Base-by-base conservation (phyloP, 1,284 basidiomycete genomes). In the Sporisorium graminicola region DNA sequence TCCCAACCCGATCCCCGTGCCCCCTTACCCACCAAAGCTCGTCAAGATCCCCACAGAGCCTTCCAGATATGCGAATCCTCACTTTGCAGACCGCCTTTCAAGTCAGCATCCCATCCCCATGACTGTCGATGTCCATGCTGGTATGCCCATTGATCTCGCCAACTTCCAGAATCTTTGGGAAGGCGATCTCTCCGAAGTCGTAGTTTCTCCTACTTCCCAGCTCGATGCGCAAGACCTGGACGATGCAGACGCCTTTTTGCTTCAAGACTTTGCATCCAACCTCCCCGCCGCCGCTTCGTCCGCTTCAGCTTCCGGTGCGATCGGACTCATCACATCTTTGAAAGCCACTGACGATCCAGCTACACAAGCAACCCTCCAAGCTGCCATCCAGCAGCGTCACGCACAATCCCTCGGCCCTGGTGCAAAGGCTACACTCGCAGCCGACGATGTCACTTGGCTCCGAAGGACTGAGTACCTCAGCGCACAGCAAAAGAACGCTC, bases 1-100 rank as follows among this genome's bases (percentile, higher is more conserved):
- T 46, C 82, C 83, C 18, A 85, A 85, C 59, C 84, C 84, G 16
- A 77, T 85, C n/a, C 84, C 84, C 4, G 75, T 81, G n/a, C 78
- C 83, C 14, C 84, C 83, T 43, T 85, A 83, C 60, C 77, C 84
- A 14, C 82, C 84, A 35, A 85, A 84, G 62, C 79, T 85, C 35
- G 64, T 83, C 53, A 76, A 68, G 50, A 75, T 83, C 54, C 55
- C 68, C 12, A 71, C 81, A 44, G 73, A 77, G 18, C 74, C 78
- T 12, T 70, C 76, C 5, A 66, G 79, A 55, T 85, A 85, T 60
- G 73, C 75, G 43, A 73, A 84, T 44, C 81, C 82, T 12, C 74
- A 78, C 47, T 85, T 79, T 63, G 72, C 77, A 6, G 66, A 78
- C 42, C 78, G 84, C 20, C 76, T 85, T 31, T 80, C 83, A 20